These are phyloP conservation scores for Tulasnella calospora DNA, from an alignment of 768 basidiomycete genomes.

Conservation along the genomic window DNA sequence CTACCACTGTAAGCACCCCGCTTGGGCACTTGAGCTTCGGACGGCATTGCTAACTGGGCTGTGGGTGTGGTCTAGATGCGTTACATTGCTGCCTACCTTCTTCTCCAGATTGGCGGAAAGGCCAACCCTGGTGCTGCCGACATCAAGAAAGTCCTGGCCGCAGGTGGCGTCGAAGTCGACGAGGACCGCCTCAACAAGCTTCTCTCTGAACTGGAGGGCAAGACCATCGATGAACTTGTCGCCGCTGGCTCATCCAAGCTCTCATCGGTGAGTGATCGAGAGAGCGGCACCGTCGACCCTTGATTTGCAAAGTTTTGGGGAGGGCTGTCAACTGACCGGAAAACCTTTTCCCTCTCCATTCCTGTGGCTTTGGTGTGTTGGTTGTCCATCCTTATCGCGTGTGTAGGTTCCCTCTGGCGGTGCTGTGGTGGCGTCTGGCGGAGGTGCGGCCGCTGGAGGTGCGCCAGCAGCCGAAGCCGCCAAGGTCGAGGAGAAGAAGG, in stretches of 20 bases:
- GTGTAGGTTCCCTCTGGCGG: conserved; percentile 80
- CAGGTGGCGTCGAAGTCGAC: conserved; percentile 87
- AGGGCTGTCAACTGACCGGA: neutral
- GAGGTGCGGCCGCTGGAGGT: conserved; percentile 46
- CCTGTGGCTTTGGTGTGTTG: neutral
- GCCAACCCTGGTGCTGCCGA: conserved; percentile 77
- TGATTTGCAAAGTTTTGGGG: conserved; percentile 21
- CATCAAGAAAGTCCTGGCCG: conserved; percentile 77
- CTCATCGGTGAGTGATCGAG: conserved; percentile 68
- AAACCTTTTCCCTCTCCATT: neutral
- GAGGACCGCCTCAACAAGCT: conserved; percentile 73
- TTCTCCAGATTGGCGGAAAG: conserved; percentile 93
- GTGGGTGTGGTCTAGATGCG: conserved; percentile 53
- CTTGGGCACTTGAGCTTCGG: neutral
- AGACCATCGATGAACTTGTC: conserved; percentile 87
- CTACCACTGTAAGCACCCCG: neutral
- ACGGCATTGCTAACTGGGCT: neutral
- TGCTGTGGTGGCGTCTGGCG: conserved; percentile 49
- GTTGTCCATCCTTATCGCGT: neutral
- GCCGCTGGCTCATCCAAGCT: conserved; percentile 89
- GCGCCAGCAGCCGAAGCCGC: conserved; percentile 62
- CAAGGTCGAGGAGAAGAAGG: conserved; percentile 69
- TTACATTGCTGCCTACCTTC: conserved; percentile 92
- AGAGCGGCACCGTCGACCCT: neutral
- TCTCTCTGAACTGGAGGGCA: conserved; percentile 85